Evolutionary conservation across 371 early-diverging fungal genomes (phyloP).

Genomic region (Circinella minor): DNA sequence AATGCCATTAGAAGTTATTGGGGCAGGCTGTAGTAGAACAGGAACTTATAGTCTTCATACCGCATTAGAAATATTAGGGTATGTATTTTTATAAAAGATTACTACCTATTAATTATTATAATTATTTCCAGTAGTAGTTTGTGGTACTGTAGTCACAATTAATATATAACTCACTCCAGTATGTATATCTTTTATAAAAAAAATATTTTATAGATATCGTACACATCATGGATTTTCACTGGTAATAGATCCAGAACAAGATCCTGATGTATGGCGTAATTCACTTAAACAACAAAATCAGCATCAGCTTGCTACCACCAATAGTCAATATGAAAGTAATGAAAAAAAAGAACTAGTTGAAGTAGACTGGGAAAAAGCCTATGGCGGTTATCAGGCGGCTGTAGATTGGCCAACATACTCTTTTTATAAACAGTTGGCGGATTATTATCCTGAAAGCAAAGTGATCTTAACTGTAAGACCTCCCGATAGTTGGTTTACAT

Average conservation of each 20-base stretch:
- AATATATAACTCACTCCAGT: too few relatives aligned
- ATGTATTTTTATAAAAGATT: not conserved
- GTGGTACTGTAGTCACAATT: too few relatives aligned
- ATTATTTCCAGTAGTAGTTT: too few relatives aligned
- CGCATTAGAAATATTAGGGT: constrained; percentile 10
- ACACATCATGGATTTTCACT: constrained; percentile 7
- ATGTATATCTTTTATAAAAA: too few relatives aligned
- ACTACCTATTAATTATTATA: too few relatives aligned
- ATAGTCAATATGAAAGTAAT: too few relatives aligned
- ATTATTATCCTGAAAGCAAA: constrained; percentile 40
- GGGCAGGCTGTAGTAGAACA: constrained; percentile 12
- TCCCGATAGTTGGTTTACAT: constrained; percentile 44
- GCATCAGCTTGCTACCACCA: not conserved
- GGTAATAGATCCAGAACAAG: constrained; percentile 4
- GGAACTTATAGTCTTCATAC: constrained; percentile 6
- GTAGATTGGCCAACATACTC: constrained; percentile 21
- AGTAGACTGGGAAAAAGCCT: not conserved
- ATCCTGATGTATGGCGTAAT: constrained; percentile 3
- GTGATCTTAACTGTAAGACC: constrained; percentile 33
- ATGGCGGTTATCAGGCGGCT: constrained; percentile 15
- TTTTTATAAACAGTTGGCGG: constrained; percentile 19
- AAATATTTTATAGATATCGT: not conserved
- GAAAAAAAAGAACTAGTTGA: not conserved
- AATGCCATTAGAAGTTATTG: constrained; percentile 10
- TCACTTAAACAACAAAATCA: not conserved